These are phyloP conservation scores for Aspergillus persii DNA, from an alignment of 2,329 filamentous ascomycete species.

Conservation along the genomic window DNA sequence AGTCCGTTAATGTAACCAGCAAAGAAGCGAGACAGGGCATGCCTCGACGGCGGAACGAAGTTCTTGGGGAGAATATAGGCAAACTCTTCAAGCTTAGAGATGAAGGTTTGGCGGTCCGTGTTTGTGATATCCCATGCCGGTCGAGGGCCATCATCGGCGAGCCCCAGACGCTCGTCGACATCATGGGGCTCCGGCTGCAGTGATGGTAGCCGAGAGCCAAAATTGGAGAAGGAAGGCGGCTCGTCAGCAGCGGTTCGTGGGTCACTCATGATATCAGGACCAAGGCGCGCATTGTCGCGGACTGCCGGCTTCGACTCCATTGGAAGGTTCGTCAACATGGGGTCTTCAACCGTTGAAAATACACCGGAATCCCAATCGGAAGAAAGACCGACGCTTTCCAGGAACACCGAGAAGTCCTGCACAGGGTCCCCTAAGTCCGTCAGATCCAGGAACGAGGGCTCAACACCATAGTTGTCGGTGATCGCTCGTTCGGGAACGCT, in stretches of 20 bases:
- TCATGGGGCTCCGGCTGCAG: constrained; percentile 48
- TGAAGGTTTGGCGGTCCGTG: constrained; percentile 45
- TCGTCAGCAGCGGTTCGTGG: constrained; percentile 40
- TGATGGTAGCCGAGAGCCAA: constrained; percentile 48
- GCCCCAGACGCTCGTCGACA: constrained; percentile 42
- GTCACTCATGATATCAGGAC: constrained; percentile 40
- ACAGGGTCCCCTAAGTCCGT: constrained; percentile 49
- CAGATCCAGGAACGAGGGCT: constrained; percentile 46
- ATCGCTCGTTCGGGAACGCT: constrained; percentile 37
- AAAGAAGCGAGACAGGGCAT: constrained; percentile 49
- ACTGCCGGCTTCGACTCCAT: constrained; percentile 35
- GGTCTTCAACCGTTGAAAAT: constrained; percentile 43
- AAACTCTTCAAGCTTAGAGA: constrained; percentile 46
- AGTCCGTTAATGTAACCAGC: constrained; percentile 53
- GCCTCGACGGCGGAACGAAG: constrained; percentile 50
- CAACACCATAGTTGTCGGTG: constrained; percentile 43
- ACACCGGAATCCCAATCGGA: constrained; percentile 51
- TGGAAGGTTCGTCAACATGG: constrained; percentile 36
- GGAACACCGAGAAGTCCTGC: constrained; percentile 49
- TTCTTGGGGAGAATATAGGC: constrained; percentile 46
- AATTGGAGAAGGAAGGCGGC: constrained; percentile 47
- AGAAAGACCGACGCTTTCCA: constrained; percentile 50
- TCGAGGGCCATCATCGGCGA: constrained; percentile 43
- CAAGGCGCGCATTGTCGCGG: constrained; percentile 36
- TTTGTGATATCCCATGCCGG: constrained; percentile 49